A percentile compares a stretch with the other conserved stretches of the same genome.
Evolutionary conservation across 2,329 filamentous ascomycete genomes (phyloP).

Genomic region (Paecilomyces fulvus): DNA sequence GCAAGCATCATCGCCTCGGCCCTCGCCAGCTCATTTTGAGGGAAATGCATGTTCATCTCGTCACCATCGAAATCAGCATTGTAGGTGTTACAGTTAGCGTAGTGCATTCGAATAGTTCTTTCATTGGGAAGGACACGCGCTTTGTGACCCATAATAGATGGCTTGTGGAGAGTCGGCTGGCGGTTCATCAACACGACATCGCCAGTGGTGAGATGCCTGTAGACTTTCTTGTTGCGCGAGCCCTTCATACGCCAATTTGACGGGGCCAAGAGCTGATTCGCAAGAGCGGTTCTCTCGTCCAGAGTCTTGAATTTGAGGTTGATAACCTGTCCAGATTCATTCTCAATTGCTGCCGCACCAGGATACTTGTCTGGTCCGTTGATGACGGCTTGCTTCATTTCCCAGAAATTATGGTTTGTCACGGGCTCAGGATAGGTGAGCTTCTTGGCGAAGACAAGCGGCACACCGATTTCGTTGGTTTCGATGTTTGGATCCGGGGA

Average conservation of each 20-base stretch:
- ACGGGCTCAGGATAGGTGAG: constrained; percentile 96
- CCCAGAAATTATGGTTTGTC: constrained; percentile 92
- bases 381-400: constrained; percentile 90
- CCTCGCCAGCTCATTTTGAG: constrained; percentile 89
- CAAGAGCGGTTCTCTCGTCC: constrained; percentile 80
- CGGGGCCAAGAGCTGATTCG: constrained; percentile 85
- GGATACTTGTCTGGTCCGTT: constrained; percentile 93
- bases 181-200: constrained; percentile 99
- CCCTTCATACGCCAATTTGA: constrained; percentile 66
- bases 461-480: constrained; percentile 96
- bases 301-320: constrained; percentile 78
- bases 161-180: constrained; percentile 94
- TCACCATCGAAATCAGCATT: constrained; percentile 99
- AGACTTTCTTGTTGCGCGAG: constrained; percentile 87
- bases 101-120: constrained; percentile 98
- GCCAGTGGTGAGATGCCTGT: constrained; percentile 90
- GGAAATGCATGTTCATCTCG: constrained; percentile 99
- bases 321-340: constrained; percentile 86
- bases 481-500: constrained; percentile 98
- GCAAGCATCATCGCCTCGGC: constrained; percentile 89
- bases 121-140: constrained; percentile 87
- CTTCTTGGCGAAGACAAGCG: constrained; percentile 94
- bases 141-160: constrained; percentile 96
- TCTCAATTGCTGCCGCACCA: constrained; percentile 87
- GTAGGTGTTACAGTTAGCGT: constrained; percentile 98